A percentile compares a stretch with the other conserved stretches of the same genome.
Evolutionary conservation across 192 early-diverging fungal species (phyloP).

Genomic region (Gigaspora rosea): DNA sequence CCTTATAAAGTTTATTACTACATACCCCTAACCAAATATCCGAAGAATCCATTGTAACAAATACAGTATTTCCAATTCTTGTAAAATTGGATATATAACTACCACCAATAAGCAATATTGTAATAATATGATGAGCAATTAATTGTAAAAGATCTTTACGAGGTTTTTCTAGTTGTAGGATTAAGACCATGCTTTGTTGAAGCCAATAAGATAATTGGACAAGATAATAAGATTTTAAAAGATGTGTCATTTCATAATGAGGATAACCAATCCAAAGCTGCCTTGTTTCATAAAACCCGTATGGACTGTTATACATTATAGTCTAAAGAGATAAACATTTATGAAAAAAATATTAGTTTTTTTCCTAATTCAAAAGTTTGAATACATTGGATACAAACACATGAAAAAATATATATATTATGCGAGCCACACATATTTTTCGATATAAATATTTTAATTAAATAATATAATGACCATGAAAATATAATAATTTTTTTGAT

Average conservation of each 20-base stretch:
- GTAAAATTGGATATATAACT: slow-evolving; percentile 65
- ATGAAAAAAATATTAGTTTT: neutral
- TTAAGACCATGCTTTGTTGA: slow-evolving; percentile 57
- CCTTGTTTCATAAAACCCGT: slow-evolving; percentile 57
- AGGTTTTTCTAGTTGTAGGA: slow-evolving; percentile 58
- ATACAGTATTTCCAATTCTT: slow-evolving; percentile 60
- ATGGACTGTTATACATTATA: slow-evolving; percentile 60
- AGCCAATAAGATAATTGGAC: slow-evolving; percentile 63
- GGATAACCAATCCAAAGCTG: slow-evolving; percentile 60
- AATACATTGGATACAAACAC: neutral
- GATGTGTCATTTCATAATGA: slow-evolving; percentile 43
- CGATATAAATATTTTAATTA: neutral
- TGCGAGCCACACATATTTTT: neutral
- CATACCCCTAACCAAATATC: slow-evolving; percentile 64
- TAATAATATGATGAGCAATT: slow-evolving; percentile 62
- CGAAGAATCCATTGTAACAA: slow-evolving; percentile 66
- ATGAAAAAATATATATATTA: neutral
- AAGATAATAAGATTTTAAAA: slow-evolving; percentile 61
- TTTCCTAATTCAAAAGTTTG: neutral
- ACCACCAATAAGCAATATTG: slow-evolving; percentile 55
- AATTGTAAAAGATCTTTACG: slow-evolving; percentile 60
- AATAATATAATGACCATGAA: neutral
- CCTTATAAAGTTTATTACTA: neutral
- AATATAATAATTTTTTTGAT: neutral
- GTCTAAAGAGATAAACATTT: slow-evolving; percentile 37